These are phyloP conservation scores for Xylaria nigripes DNA, from an alignment of 495 filamentous ascomycete genomes.

Conservation along the genomic window DNA sequence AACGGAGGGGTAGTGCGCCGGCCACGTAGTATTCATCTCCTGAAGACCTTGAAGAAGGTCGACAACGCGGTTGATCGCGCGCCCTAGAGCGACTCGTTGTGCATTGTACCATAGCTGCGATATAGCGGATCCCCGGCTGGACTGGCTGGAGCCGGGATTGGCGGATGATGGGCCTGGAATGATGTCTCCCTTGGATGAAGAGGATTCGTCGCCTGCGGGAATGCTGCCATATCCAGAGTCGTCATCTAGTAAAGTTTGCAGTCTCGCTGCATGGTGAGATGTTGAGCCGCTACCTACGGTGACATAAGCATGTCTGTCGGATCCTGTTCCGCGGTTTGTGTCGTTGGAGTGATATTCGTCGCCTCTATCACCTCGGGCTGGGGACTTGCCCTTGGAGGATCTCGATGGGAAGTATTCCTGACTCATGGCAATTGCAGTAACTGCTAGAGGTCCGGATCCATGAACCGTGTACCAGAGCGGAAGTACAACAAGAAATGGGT, in stretches of 20 bases:
- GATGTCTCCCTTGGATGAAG: slow-evolving; percentile 30
- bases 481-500: neutral
- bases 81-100: slow-evolving; percentile 74
- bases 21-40: slow-evolving; percentile 84
- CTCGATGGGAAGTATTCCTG: slow-evolving; percentile 56
- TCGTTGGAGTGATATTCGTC: slow-evolving; percentile 13
- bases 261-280: slow-evolving; percentile 59
- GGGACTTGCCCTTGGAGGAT: slow-evolving; percentile 36
- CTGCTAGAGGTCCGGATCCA: slow-evolving; percentile 11
- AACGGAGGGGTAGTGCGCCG: slow-evolving; percentile 87
- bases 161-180: slow-evolving; percentile 31
- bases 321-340: slow-evolving; percentile 3
- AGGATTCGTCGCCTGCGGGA: slow-evolving; percentile 33
- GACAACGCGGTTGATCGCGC: slow-evolving; percentile 74
- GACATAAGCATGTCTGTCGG: slow-evolving; percentile 60
- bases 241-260: slow-evolving; percentile 64
- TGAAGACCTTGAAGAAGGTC: slow-evolving; percentile 73
- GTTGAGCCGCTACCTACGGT: slow-evolving; percentile 78
- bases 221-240: slow-evolving; percentile 89
- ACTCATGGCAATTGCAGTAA: slow-evolving; percentile 50
- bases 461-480: neutral
- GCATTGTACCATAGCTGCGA: slow-evolving; percentile 66
- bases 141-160: slow-evolving; percentile 30
- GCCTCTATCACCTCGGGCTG: slow-evolving; percentile 14
- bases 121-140: slow-evolving; percentile 37